phyloP scores from a whole-genome alignment of 495 filamentous ascomycete genomes.

The Xylaria nigripes region DNA sequence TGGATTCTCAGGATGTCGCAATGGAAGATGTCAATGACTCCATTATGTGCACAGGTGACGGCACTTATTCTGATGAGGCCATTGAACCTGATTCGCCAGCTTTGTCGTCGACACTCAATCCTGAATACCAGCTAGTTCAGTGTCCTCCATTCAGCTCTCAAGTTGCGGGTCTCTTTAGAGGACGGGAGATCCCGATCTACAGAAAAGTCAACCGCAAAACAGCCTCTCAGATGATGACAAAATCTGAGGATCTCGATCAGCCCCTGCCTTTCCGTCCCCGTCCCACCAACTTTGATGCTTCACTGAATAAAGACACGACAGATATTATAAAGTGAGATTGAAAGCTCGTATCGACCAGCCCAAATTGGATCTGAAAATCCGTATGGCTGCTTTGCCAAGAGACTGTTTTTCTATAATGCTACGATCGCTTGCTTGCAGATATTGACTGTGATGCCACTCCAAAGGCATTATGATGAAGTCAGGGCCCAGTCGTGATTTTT shows the following conservation, averaged over 20 bases:
- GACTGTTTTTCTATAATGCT: too few species aligned
- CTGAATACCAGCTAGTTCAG: neutral
- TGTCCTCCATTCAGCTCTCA: slow-evolving; percentile 2
- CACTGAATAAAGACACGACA: neutral
- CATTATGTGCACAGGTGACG: neutral
- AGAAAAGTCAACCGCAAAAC: neutral
- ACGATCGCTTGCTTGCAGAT: too few species aligned
- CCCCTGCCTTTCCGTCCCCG: neutral
- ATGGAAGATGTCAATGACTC: neutral
- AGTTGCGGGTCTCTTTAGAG: slow-evolving; percentile 1
- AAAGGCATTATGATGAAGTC: too few species aligned
- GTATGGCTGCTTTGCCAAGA: too few species aligned
- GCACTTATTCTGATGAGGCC: neutral
- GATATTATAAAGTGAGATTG: too few species aligned
- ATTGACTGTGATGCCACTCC: too few species aligned
- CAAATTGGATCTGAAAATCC: too few species aligned
- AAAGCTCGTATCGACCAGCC: too few species aligned
- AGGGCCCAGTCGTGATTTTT: too few species aligned
- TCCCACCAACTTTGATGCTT: neutral
- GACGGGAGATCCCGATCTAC: slow-evolving; percentile 1
- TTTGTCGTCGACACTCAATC: neutral
- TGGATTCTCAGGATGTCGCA: neutral
- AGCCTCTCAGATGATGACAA: slow-evolving; percentile 5
- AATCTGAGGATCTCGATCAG: neutral
- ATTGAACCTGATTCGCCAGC: neutral